Evolutionary conservation across 2,329 filamentous ascomycete species (phyloP).

Genomic region (Fusarium guadeloupense): DNA sequence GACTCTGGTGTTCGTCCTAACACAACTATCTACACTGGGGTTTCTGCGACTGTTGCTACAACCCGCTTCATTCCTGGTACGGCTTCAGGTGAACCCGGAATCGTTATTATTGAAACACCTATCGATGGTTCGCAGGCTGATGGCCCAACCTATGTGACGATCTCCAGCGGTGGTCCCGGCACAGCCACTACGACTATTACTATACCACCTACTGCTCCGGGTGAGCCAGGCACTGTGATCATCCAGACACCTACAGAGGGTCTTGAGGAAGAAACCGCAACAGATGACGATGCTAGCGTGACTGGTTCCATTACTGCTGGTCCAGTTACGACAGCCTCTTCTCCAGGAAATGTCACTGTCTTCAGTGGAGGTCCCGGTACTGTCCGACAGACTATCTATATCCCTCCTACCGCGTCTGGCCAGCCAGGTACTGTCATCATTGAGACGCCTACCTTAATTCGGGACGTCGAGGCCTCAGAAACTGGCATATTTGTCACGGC

Average conservation of each 20-base stretch:
- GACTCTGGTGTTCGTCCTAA: neutral
- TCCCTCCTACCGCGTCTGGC: neutral
- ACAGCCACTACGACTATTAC: slow-evolving; percentile 2
- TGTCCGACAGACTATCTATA: neutral
- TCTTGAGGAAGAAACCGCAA: neutral
- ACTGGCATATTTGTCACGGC: neutral
- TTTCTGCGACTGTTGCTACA: neutral
- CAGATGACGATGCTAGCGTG: neutral
- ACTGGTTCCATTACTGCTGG: neutral
- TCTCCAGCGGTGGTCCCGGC: neutral
- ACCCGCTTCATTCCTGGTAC: slow-evolving; percentile 1
- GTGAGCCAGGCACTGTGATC: slow-evolving; percentile 5
- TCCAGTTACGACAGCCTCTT: neutral
- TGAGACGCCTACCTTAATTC: slow-evolving; percentile 1
- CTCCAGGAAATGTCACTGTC: neutral
- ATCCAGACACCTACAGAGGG: slow-evolving; percentile 19
- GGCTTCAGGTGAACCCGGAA: slow-evolving; percentile 6
- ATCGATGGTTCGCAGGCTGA: neutral
- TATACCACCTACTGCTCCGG: neutral
- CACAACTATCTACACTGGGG: slow-evolving; percentile 5
- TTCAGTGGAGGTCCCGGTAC: neutral
- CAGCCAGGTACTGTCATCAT: slow-evolving; percentile 8
- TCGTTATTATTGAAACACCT: slow-evolving; percentile 1
- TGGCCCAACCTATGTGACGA: neutral
- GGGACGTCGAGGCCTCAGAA: neutral